Evolutionary conservation across 2,329 filamentous ascomycete species (phyloP), one percentile per base, ranked within the genome.

Genomic region (Boeremia lycopersici): DNA sequence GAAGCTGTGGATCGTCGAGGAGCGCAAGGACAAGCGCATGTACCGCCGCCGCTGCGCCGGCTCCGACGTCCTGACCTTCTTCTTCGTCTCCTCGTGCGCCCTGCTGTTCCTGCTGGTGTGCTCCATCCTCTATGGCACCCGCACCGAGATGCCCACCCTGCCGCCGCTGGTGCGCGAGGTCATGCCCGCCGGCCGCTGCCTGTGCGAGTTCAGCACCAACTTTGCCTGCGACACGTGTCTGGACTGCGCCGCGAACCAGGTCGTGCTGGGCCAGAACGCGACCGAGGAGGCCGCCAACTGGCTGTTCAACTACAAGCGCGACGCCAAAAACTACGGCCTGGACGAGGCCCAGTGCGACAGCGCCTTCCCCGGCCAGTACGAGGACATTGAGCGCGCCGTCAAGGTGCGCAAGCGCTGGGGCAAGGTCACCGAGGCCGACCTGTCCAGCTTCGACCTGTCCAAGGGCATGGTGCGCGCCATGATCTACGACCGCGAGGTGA

Each of bases 391-490:
- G 46, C 60, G 67, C 43, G 69, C 70, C 8, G 62, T 63, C 47
- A 65, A 63, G 49, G 53, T 60, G 19, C 59, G 68, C 19, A 59
- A 56, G 30, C 54, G 53, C 28, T 65, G 60, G 59, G 64, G 61
- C 17, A 68, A 68, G 47, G 62, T 72, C 41, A 68, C 60, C 2
- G 59, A 69, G 55, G 48, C 56, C 40, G 65, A 72, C 26, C 48
- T 72, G 45, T 56, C 59, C 15, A 67, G 65, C 44, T 69, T 71
- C 40, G 63, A 66, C 19, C 47, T 71, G 29, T 64, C 64, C 23
- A 71, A 72, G 52, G 69, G 71, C 39, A 72, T 72, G 69, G 69
- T 73, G 41, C 63, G 69, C 13, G 69, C 61, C 29, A 65, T 73
- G 64, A 57, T 73, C 13, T 70, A 60, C 44, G 57, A 71, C 49